Conservation (phyloP, 139 green algal species). For the Volvox reticuliferus region DNA sequence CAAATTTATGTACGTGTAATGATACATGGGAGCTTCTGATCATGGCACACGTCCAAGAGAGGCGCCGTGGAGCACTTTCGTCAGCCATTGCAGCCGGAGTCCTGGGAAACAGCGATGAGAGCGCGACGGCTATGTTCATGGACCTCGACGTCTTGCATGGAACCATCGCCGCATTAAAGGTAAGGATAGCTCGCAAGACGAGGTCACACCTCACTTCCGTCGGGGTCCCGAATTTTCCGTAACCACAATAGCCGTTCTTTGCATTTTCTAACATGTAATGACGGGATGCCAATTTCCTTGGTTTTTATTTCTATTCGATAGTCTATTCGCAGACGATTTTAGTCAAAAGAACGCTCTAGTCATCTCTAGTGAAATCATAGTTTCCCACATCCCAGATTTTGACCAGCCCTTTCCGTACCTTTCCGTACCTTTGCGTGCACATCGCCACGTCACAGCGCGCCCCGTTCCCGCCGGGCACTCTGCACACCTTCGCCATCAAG, state of each 20-base stretch:
- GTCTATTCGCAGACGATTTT: no score
- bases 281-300: no score
- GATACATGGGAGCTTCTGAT: background rate
- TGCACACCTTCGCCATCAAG: constrained; percentile 63
- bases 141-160: constrained; percentile 44
- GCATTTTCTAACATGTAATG: no score
- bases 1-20: background rate
- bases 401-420: no score
- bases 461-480: constrained; percentile 48
- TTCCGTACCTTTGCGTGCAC: no score
- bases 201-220: no score
- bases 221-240: no score
- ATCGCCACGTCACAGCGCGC: constrained; percentile 8
- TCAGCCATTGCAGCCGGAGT: background rate
- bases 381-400: no score
- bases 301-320: no score
- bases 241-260: no score
- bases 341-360: no score
- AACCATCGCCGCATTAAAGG: background rate
- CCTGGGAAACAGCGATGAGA: background rate
- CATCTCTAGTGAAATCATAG: no score
- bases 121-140: constrained; percentile 48
- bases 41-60: background rate
- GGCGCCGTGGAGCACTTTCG: background rate
- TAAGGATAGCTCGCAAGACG: background rate